phyloP scores from a whole-genome alignment of 441 rosid species.

The Mallotus repandus region DNA sequence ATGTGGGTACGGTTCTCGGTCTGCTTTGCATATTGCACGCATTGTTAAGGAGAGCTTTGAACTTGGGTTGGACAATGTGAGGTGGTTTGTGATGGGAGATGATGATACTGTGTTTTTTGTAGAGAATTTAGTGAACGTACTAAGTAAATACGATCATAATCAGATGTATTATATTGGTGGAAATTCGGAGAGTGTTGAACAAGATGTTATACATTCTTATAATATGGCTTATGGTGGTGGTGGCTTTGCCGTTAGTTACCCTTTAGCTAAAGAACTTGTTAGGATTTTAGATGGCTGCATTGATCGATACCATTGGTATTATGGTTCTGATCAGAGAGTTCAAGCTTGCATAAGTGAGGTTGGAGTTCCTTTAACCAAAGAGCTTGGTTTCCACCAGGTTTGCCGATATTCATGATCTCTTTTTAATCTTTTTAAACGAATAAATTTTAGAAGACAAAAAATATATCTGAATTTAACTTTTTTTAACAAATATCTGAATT shows the following conservation, averaged over 20 bases:
- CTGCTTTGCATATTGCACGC: slow-evolving; percentile 74
- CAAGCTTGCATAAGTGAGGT: slow-evolving; percentile 66
- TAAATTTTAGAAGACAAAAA: no score
- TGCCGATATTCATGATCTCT: background rate
- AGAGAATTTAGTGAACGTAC: slow-evolving; percentile 58
- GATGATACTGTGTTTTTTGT: slow-evolving; percentile 81
- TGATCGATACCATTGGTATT: slow-evolving; percentile 54
- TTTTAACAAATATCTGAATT: background rate
- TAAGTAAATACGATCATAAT: slow-evolving; percentile 67
- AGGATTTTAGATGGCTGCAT: slow-evolving; percentile 69
- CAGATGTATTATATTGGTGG: slow-evolving; percentile 84
- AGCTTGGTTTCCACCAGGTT: slow-evolving; percentile 92
- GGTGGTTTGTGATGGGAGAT: slow-evolving; percentile 95
- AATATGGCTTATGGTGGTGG: slow-evolving; percentile 88
- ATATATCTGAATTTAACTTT: no score
- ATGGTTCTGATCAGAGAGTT: slow-evolving; percentile 79
- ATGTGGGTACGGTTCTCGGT: slow-evolving; percentile 63
- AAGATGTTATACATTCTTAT: slow-evolving; percentile 60
- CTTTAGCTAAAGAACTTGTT: slow-evolving; percentile 60
- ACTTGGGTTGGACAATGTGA: slow-evolving; percentile 50
- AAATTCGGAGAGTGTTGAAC: slow-evolving; percentile 78
- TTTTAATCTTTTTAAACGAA: background rate
- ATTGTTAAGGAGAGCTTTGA: slow-evolving; percentile 74
- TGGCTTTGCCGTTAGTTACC: slow-evolving; percentile 78
- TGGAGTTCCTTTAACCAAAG: slow-evolving; percentile 67